Evolutionary conservation across 2,329 filamentous ascomycete species (phyloP).

Genomic region (Colletotrichum spinosum): DNA sequence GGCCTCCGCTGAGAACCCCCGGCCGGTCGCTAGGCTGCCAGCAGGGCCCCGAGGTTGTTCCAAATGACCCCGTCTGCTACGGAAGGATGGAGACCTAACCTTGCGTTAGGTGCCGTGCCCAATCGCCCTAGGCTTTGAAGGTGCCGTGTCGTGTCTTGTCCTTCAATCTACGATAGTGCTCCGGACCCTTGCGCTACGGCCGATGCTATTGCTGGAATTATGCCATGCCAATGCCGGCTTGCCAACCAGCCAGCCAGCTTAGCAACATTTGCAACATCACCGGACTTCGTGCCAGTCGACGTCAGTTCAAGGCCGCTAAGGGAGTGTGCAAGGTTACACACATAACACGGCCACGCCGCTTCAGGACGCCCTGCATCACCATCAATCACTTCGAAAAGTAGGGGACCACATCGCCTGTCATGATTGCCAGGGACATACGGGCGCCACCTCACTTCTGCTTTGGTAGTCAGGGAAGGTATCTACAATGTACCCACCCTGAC

Average conservation of each 20-base stretch:
- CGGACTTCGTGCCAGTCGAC: too few relatives aligned
- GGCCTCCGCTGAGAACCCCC: not conserved
- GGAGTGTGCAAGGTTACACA: too few relatives aligned
- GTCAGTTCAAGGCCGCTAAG: too few relatives aligned
- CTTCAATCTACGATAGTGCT: not conserved
- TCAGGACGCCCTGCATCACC: slow-evolving; percentile 26
- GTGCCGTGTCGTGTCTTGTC: too few relatives aligned
- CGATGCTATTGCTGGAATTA: slow-evolving; percentile 16
- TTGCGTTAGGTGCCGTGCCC: too few relatives aligned
- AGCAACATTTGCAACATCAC: not conserved
- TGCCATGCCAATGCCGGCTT: slow-evolving; percentile 8
- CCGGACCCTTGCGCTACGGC: not conserved
- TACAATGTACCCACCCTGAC: too few relatives aligned
- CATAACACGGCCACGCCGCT: not conserved
- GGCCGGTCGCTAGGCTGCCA: not conserved
- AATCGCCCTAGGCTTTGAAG: too few relatives aligned
- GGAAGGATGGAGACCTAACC: not conserved
- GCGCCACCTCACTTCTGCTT: not conserved
- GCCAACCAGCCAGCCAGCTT: not conserved
- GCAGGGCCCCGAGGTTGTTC: too few relatives aligned
- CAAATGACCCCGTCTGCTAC: not conserved
- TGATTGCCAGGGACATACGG: slow-evolving; percentile 6
- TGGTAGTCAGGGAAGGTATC: too few relatives aligned
- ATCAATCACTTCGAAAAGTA: slow-evolving; percentile 16
- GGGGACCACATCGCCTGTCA: slow-evolving; percentile 20